Evolutionary conservation across 202 grass and related monocot species (phyloP), one percentile per base, ranked within the genome.

Genomic region (Zoysia matrella): DNA sequence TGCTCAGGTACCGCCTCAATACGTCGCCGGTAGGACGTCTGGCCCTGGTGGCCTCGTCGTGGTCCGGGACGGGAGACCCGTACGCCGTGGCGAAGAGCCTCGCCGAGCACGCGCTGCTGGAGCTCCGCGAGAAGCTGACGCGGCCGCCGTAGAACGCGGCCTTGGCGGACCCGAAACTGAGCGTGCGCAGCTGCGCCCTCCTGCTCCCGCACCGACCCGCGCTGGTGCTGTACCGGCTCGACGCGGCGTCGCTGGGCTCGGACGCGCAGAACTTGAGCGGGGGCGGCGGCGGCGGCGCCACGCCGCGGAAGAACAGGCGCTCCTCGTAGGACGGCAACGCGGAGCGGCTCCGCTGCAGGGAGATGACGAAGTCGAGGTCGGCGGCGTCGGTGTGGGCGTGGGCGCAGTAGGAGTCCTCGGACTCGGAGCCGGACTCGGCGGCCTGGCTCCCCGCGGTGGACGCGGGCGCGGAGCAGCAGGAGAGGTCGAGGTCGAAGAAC

Each of bases 1-100:
- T n/a, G 60, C 83, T 91, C 0, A 98, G 75, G 71, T 87, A 98
- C 36, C 79, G 84, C n/a, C 87, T 82, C 56, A 98, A 66, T n/a
- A 86, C 89, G 56, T 89, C 88, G 4, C 71, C 50, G 2, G 84
- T n/a, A 74, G 47, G 79, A 64, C 14, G 47, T 1, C 53, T 67
- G 73, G 42, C 68, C n/a, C n/a, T n/a, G n/a, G n/a, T 74, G 57
- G 40, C 0, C 54, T 15, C 77, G 77, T 80, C 77, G 3, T 4
- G 39, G 51, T 42, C 65, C 40, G 46, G 44, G 52, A 80, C 77
- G 45, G 72, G 85, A 60, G 85, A 90, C 3, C 72, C 79, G 18
- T 70, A 77, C 9, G 42, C 69, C 48, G 78, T 76, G 3, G 78
- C 46, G 78, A 88, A 85, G 52, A 89, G 58, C 73, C 82, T 83